Conservation (phyloP, 805 yeast genomes). For the Saccharomycopsis guyanensis region DNA sequence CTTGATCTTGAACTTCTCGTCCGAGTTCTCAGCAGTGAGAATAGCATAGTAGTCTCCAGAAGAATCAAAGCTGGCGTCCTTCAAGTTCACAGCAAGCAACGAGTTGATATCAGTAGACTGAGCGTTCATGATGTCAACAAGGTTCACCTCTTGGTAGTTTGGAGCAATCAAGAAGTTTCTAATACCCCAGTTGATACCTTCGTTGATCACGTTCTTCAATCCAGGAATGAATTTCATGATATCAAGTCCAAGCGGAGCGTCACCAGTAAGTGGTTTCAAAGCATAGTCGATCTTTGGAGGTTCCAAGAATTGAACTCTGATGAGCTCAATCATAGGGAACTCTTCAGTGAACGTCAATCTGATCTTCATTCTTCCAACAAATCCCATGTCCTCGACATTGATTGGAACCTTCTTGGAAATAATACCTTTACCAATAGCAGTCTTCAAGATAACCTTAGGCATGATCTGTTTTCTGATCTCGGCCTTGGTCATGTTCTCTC, state of each 20-base stretch:
- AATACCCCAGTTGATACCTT: slow-evolving; percentile 58
- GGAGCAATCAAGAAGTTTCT: slow-evolving; percentile 81
- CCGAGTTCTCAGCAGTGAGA: slow-evolving; percentile 38
- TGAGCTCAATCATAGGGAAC: slow-evolving; percentile 74
- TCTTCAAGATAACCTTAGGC: slow-evolving; percentile 77
- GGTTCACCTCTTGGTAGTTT: slow-evolving; percentile 66
- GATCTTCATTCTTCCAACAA: slow-evolving; percentile 54
- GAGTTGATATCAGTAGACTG: slow-evolving; percentile 64
- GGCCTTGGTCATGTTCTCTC: slow-evolving; percentile 74
- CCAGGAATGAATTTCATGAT: slow-evolving; percentile 82
- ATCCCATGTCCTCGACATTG: slow-evolving; percentile 72
- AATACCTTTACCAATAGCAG: slow-evolving; percentile 73
- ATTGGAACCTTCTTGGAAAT: slow-evolving; percentile 72
- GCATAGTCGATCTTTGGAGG: slow-evolving; percentile 75
- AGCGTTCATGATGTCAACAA: slow-evolving; percentile 60
- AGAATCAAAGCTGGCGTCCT: slow-evolving; percentile 39
- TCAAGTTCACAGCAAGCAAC: slow-evolving; percentile 55
- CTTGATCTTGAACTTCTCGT: slow-evolving; percentile 29
- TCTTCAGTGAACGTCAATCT: slow-evolving; percentile 52
- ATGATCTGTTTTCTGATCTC: slow-evolving; percentile 63
- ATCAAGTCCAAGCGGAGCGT: slow-evolving; percentile 71
- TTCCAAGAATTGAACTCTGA: slow-evolving; percentile 65
- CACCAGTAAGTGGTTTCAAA: slow-evolving; percentile 84
- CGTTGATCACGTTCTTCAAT: slow-evolving; percentile 61
- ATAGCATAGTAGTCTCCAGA: slow-evolving; percentile 54